Percentiles rank a stretch among this genome's conserved stretches.
Conservation (phyloP, 2,329 filamentous ascomycete genomes). For the Trichoderma atroviride region DNA sequence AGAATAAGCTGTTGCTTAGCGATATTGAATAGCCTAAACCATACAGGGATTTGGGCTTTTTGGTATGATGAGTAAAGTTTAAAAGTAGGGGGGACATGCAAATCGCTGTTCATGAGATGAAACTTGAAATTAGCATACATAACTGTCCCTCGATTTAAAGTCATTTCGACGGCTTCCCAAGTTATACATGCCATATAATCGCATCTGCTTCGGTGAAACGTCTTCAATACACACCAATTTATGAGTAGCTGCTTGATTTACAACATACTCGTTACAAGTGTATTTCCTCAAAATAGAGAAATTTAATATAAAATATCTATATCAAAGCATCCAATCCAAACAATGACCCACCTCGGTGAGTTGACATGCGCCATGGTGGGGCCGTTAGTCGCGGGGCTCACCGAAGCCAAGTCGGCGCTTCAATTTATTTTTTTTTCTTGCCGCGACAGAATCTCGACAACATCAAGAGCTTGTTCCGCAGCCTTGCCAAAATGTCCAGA, state of each 20-base stretch:
- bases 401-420: slow-evolving; percentile 31
- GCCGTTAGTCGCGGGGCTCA: slow-evolving; percentile 37
- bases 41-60: too few relatives aligned
- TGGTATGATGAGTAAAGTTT: too few relatives aligned
- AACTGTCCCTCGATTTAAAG: too few relatives aligned
- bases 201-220: too few relatives aligned
- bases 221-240: accelerated
- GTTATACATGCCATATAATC: too few relatives aligned
- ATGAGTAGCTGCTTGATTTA: accelerated
- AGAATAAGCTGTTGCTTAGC: not conserved
- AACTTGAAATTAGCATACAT: too few relatives aligned
- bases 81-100: too few relatives aligned
- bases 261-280: not conserved
- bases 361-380: slow-evolving; percentile 9
- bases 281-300: not conserved
- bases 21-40: not conserved
- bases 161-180: too few relatives aligned
- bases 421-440: slow-evolving; percentile 28
- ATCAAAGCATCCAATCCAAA: not conserved
- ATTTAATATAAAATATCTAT: not conserved
- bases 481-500: slow-evolving; percentile 36
- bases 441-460: not conserved
- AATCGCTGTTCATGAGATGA: too few relatives aligned
- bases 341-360: slow-evolving; percentile 24
- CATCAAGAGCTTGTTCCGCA: not conserved